phyloP scores from a whole-genome alignment of 2,329 filamentous ascomycete genomes.

The Aspergillus sp. region DNA sequence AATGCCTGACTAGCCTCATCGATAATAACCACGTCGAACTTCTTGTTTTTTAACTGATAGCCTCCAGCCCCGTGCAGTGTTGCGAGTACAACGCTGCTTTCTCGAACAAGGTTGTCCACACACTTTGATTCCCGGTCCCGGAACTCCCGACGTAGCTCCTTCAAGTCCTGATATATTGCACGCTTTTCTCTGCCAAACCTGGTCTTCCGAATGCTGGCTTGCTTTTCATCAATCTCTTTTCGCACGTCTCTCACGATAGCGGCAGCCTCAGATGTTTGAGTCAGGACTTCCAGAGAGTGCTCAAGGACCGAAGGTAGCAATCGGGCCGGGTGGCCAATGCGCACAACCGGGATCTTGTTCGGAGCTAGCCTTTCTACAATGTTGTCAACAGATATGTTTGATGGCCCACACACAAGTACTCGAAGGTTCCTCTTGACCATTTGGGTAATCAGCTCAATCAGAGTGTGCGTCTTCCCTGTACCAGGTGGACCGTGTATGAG shows the following conservation, averaged over 20 bases:
- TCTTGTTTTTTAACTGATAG: conserved; percentile 72
- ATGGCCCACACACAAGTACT: conserved; percentile 91
- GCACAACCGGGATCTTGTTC: conserved; percentile 81
- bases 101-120: conserved; percentile 69
- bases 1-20: conserved; percentile 95
- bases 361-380: conserved; percentile 88
- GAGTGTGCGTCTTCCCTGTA: conserved; percentile 93
- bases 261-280: conserved; percentile 84
- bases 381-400: conserved; percentile 97
- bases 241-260: conserved; percentile 87
- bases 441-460: conserved; percentile 95
- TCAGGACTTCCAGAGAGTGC: conserved; percentile 88
- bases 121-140: conserved; percentile 80
- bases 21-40: conserved; percentile 91
- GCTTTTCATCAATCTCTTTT: conserved; percentile 88
- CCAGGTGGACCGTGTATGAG: conserved; percentile 94
- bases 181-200: conserved; percentile 75
- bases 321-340: conserved; percentile 88
- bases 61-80: conserved; percentile 92
- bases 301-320: conserved; percentile 82
- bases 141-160: conserved; percentile 83
- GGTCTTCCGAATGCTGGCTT: conserved; percentile 84
- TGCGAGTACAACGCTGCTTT: conserved; percentile 84
- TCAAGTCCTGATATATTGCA: conserved; percentile 81
- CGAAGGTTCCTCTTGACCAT: conserved; percentile 71